Evolutionary conservation across 257 asterid species (phyloP).

Genomic region (Pogostemon cablin): DNA sequence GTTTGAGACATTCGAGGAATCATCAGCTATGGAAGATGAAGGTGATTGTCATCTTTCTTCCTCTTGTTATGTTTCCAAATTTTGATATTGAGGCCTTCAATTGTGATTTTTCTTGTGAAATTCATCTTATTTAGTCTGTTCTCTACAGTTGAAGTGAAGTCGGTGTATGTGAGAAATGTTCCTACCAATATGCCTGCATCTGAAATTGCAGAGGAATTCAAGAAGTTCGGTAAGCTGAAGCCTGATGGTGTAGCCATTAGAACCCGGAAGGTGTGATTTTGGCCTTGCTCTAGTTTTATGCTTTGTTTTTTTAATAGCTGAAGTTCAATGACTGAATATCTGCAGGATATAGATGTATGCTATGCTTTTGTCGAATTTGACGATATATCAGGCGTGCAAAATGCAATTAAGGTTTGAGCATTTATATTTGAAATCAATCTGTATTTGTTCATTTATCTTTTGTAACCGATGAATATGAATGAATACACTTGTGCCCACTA

Average conservation of each 20-base stretch:
- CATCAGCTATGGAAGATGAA: constrained; percentile 74
- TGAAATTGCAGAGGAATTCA: constrained; percentile 91
- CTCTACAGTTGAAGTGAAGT: constrained; percentile 76
- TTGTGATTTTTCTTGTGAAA: constrained; percentile 7
- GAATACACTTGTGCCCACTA: neutral
- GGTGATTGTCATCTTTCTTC: constrained; percentile 43
- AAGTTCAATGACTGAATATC: constrained; percentile 14
- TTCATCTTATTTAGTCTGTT: constrained; percentile 15
- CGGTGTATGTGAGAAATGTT: constrained; percentile 92
- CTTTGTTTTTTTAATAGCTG: constrained; percentile 22
- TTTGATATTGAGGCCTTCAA: constrained; percentile 4
- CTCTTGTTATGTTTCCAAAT: constrained; percentile 12
- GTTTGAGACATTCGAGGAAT: constrained; percentile 62
- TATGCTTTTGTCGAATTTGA: constrained; percentile 97
- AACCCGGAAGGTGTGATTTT: constrained; percentile 83
- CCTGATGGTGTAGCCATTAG: constrained; percentile 97
- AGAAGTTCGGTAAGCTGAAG: constrained; percentile 82
- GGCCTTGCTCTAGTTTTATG: constrained; percentile 14
- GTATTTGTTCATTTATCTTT: neutral
- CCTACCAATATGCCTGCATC: constrained; percentile 89
- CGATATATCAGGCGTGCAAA: constrained; percentile 89
- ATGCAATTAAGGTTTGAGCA: constrained; percentile 79
- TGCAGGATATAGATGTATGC: constrained; percentile 93
- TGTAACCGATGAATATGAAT: neutral
- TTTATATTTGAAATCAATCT: constrained; percentile 7